Percentiles rank a stretch among this genome's conserved stretches.
phyloP scores from a whole-genome alignment of 352 stramenopile species.

The Pythium oligandrum region DNA sequence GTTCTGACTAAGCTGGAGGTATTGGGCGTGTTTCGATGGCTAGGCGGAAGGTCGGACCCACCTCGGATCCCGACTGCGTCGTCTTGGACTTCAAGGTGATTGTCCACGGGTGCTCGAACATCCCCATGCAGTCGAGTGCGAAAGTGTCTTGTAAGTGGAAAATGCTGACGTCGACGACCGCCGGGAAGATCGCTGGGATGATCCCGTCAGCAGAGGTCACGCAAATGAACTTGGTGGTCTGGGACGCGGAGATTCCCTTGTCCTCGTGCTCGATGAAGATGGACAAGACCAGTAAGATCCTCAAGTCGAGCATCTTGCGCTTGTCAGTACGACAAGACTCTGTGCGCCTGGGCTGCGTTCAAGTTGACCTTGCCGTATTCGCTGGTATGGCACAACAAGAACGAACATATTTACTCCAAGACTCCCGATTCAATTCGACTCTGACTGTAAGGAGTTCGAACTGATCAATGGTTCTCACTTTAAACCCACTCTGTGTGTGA shows the following conservation, averaged over 20 bases:
- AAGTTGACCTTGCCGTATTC: conserved; percentile 32
- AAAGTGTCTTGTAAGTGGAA: conserved; percentile 40
- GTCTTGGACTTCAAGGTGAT: conserved; percentile 25
- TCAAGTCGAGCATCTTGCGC: conserved; percentile 23
- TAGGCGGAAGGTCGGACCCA: too few relatives aligned
- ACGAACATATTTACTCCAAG: conserved; percentile 26
- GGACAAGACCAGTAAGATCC: conserved; percentile 17
- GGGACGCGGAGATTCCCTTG: conserved; percentile 19
- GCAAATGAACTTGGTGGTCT: conserved; percentile 22
- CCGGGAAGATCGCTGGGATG: not conserved
- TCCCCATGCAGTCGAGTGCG: conserved; percentile 19
- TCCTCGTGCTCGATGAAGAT: conserved; percentile 21
- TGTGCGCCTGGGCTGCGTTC: conserved; percentile 21
- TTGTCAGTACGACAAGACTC: conserved; percentile 31
- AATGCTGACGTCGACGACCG: conserved; percentile 7
- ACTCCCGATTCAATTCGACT: conserved; percentile 35
- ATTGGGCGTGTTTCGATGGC: too few relatives aligned
- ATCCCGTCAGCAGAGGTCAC: conserved; percentile 20
- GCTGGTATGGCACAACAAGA: conserved; percentile 14
- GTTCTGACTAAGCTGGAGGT: too few relatives aligned
- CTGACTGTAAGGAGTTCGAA: conserved; percentile 16
- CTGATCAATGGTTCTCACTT: too few relatives aligned
- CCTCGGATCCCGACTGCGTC: not conserved
- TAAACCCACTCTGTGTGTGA: too few relatives aligned
- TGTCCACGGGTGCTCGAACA: conserved; percentile 33